These are phyloP conservation scores for Coleophoma cylindrospora DNA, from an alignment of 2,329 filamentous ascomycete genomes.

Conservation along the genomic window DNA sequence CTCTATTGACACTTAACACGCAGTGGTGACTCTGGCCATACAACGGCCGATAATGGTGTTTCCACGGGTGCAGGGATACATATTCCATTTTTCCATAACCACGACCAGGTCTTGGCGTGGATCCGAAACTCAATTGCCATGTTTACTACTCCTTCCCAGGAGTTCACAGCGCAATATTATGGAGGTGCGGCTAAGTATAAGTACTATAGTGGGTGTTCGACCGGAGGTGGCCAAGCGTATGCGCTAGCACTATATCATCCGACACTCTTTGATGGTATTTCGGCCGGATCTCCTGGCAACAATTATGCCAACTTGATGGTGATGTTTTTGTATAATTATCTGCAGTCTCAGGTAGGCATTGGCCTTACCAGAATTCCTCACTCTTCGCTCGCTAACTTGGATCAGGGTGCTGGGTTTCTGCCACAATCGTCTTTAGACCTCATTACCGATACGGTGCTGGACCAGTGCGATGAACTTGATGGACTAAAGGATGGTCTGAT, in stretches of 20 bases:
- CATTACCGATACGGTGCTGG: conserved; percentile 25
- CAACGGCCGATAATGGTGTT: conserved; percentile 5
- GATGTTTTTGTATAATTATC: conserved; percentile 1
- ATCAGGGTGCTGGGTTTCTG: neutral
- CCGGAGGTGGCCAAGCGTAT: conserved; percentile 33
- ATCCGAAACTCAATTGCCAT: conserved; percentile 3
- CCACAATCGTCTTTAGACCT: conserved; percentile 25
- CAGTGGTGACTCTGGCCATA: conserved; percentile 19
- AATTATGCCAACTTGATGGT: conserved; percentile 1
- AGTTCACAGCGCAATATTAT: conserved; percentile 25
- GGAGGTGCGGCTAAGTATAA: conserved; percentile 17
- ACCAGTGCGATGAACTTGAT: conserved; percentile 28
- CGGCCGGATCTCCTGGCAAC: conserved; percentile 30
- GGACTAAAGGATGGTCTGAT: conserved; percentile 28
- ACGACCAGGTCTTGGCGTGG: conserved; percentile 2
- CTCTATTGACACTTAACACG: neutral
- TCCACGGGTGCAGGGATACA: neutral
- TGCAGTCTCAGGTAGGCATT: conserved; percentile 4
- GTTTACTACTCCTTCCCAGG: conserved; percentile 12
- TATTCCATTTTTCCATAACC: conserved; percentile 1
- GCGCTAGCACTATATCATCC: conserved; percentile 32
- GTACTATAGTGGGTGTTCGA: conserved; percentile 33
- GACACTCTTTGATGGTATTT: conserved; percentile 33
- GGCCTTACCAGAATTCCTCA: too few relatives aligned
- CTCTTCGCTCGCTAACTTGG: neutral